phyloP scores from a whole-genome alignment of 352 stramenopile species.

The Pythium diclinum region DNA sequence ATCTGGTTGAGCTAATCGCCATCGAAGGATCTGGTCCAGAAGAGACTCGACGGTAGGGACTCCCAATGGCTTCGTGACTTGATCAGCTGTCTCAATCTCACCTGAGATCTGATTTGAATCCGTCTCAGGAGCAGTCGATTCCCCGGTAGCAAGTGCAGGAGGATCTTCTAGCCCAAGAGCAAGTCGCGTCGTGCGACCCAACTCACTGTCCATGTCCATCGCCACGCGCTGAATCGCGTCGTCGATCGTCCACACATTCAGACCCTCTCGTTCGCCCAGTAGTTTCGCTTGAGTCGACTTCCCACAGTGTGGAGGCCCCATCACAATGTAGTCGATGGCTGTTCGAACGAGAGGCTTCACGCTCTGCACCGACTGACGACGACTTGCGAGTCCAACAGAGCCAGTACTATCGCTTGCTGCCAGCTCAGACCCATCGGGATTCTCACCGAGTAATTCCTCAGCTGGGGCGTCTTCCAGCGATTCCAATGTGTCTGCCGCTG shows the following conservation, averaged over 20 bases:
- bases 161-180: slow-evolving; percentile 14
- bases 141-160: neutral
- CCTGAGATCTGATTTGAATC: neutral
- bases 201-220: slow-evolving; percentile 25
- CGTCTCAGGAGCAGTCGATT: neutral
- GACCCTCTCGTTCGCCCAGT: slow-evolving; percentile 69
- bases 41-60: slow-evolving; percentile 32
- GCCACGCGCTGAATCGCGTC: slow-evolving; percentile 47
- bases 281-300: slow-evolving; percentile 77
- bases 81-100: neutral
- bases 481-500: neutral
- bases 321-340: slow-evolving; percentile 76
- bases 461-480: neutral
- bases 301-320: slow-evolving; percentile 72
- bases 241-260: slow-evolving; percentile 73
- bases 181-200: slow-evolving; percentile 40
- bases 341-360: slow-evolving; percentile 22
- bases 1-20: slow-evolving; percentile 60
- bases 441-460: neutral
- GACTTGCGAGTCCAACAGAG: neutral
- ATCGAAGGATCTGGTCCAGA: slow-evolving; percentile 57
- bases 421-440: neutral
- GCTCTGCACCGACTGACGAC: neutral
- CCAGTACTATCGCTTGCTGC: neutral
- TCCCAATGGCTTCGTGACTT: neutral